phyloP scores from a whole-genome alignment of 2,329 filamentous ascomycete species.

The Akanthomyces muscarius region DNA sequence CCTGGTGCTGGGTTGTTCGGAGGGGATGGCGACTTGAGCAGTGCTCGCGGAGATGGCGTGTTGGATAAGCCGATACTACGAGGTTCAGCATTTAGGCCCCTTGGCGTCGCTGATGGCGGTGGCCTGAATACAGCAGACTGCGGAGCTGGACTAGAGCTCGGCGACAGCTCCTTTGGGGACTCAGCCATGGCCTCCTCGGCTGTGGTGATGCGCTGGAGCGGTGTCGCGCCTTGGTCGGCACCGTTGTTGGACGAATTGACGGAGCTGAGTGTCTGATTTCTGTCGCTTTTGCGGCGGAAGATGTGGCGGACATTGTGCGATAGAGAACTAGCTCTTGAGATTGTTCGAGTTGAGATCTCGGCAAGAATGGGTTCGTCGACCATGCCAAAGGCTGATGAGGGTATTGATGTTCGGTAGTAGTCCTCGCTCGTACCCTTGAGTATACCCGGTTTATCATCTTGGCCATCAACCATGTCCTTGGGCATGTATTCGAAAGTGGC shows the following conservation, averaged over 20 bases:
- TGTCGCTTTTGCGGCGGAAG: constrained; percentile 33
- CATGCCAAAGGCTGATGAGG: constrained; percentile 41
- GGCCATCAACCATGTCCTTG: constrained; percentile 26
- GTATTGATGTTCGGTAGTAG: constrained; percentile 40
- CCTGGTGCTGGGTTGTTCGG: constrained; percentile 37
- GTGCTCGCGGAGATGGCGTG: not conserved
- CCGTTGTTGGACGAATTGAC: constrained; percentile 13
- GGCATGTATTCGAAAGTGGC: constrained; percentile 18
- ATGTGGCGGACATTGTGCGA: constrained; percentile 34
- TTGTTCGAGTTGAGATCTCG: constrained; percentile 24
- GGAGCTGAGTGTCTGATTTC: constrained; percentile 29
- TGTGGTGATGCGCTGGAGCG: constrained; percentile 18
- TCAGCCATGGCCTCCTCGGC: constrained; percentile 24
- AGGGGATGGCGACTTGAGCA: constrained; percentile 26
- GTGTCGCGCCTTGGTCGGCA: constrained; percentile 13
- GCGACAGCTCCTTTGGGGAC: constrained; percentile 30
- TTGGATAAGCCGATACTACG: constrained; percentile 20
- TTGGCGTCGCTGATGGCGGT: constrained; percentile 10
- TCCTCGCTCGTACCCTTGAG: constrained; percentile 37
- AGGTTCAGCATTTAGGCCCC: constrained; percentile 14
- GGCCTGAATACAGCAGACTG: not conserved
- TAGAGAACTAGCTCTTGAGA: constrained; percentile 33
- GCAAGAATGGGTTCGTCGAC: constrained; percentile 25
- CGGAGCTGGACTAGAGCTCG: constrained; percentile 14
- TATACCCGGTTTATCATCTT: constrained; percentile 30